A percentile compares a stretch with the other conserved stretches of the same genome.
Evolutionary conservation across 257 asterid species (phyloP).

Genomic region (Solanum gracilifrons): DNA sequence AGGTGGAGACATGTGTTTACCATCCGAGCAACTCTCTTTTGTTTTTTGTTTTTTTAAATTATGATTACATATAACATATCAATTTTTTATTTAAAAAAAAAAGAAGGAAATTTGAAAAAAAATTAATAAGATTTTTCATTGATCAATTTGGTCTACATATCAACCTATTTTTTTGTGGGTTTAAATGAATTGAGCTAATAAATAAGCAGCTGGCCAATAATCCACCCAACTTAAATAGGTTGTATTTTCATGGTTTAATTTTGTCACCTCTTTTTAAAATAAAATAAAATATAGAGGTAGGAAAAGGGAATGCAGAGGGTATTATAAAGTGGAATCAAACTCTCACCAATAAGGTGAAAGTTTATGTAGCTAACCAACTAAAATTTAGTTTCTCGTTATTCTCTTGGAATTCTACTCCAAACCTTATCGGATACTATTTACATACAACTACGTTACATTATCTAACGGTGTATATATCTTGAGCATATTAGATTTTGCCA

Average conservation of each 20-base stretch:
- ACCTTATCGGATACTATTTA: too few species aligned
- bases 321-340: not conserved
- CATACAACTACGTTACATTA: not conserved
- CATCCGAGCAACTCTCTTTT: too few species aligned
- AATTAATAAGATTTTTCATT: too few species aligned
- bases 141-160: too few species aligned
- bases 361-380: not conserved
- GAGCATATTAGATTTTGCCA: not conserved
- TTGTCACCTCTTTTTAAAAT: too few species aligned
- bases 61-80: too few species aligned
- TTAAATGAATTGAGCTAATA: not conserved
- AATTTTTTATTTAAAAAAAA: too few species aligned
- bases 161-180: too few species aligned
- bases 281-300: not conserved
- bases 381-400: not conserved
- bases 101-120: too few species aligned
- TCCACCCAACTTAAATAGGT: not conserved
- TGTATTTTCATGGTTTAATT: not conserved
- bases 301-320: fast-evolving
- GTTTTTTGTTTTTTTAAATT: too few species aligned
- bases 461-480: not conserved
- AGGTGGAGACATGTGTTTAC: too few species aligned
- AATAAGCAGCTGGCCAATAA: not conserved
- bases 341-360: not conserved
- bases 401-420: not conserved